Evolutionary conservation across 805 yeast species (phyloP).

Genomic region (Teunomyces kruisii): DNA sequence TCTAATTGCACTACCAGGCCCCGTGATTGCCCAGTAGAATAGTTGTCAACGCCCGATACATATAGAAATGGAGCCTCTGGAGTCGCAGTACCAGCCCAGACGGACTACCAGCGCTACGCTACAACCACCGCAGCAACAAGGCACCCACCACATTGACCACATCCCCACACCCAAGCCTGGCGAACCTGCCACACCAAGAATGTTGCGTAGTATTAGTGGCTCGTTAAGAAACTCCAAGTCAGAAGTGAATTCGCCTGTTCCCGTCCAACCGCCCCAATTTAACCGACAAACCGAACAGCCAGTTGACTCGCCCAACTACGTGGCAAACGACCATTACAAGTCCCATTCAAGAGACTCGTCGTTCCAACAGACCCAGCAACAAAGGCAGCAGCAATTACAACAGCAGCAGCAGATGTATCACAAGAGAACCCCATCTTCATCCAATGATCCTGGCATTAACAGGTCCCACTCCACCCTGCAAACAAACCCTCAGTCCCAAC

Average conservation of each 20-base stretch:
- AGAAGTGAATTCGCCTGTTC: slow-evolving; percentile 9
- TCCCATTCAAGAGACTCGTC: slow-evolving; percentile 18
- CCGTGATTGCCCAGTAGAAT: not conserved
- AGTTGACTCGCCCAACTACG: slow-evolving; percentile 14
- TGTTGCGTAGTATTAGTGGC: slow-evolving; percentile 60
- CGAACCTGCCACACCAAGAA: slow-evolving; percentile 67
- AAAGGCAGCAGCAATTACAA: slow-evolving; percentile 7
- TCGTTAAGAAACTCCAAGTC: slow-evolving; percentile 18
- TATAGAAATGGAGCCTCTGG: slow-evolving; percentile 7
- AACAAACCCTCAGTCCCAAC: slow-evolving; percentile 4
- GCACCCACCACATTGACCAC: not conserved
- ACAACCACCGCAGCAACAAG: not conserved
- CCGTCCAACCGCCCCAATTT: slow-evolving; percentile 6
- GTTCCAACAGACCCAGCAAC: slow-evolving; percentile 8
- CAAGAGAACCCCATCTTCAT: slow-evolving; percentile 6
- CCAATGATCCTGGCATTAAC: slow-evolving; percentile 3
- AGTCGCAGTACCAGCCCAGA: slow-evolving; percentile 6
- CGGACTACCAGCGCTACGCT: slow-evolving; percentile 5
- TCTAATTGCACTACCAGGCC: not conserved
- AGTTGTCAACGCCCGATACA: not conserved
- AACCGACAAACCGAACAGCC: not conserved
- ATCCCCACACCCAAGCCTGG: slow-evolving; percentile 12
- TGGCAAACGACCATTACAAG: slow-evolving; percentile 4
- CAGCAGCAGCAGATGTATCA: slow-evolving; percentile 4
- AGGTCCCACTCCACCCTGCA: slow-evolving; percentile 4